Conservation (phyloP, 1,284 basidiomycete species). For the Paramarasmius palmivorus region DNA sequence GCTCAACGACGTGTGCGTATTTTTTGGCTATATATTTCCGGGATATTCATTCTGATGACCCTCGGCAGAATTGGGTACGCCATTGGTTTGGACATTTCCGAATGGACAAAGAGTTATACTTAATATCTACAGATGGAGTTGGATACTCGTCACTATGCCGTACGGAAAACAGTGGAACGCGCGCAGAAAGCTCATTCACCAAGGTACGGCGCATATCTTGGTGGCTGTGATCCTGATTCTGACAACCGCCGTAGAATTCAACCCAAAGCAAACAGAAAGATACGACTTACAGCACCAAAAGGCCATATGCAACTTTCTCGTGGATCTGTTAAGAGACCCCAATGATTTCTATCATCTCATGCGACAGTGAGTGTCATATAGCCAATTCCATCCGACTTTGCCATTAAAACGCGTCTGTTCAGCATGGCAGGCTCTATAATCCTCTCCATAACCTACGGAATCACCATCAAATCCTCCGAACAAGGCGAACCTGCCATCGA, state of each 20-base stretch:
- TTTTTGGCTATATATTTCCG: not conserved
- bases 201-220: not conserved
- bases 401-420: not conserved
- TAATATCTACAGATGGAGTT: not conserved
- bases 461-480: not conserved
- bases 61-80: not conserved
- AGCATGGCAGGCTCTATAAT: conserved; percentile 3
- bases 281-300: not conserved
- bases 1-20: conserved; percentile 1
- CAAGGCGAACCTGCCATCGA: not conserved
- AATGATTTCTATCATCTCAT: conserved; percentile 1
- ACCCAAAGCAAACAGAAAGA: not conserved
- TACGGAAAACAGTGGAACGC: conserved; percentile 1
- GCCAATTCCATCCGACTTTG: not conserved
- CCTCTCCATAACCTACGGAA: conserved; percentile 3
- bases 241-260: not conserved
- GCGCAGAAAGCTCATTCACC: conserved; percentile 1
- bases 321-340: not conserved
- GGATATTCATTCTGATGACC: not conserved
- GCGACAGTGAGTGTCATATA: not conserved
- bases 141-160: not conserved
- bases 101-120: not conserved
- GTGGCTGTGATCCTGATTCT: not conserved
- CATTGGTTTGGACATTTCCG: too few species aligned
- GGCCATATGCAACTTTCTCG: not conserved